Base-by-base conservation (phyloP, 805 yeast genomes). In the Saturnispora diversa region DNA sequence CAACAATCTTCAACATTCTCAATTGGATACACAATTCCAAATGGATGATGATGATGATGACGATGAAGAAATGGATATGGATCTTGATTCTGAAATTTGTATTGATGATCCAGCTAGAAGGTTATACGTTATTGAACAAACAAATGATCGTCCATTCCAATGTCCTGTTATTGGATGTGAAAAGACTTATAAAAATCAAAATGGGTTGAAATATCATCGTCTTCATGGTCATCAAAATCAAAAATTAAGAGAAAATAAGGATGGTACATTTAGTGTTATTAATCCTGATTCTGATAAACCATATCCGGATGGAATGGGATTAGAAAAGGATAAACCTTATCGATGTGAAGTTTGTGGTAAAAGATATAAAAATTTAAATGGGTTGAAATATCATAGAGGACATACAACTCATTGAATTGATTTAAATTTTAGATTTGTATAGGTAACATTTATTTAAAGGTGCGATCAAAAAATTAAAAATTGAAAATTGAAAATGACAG, bases 141-240 rank as follows among this genome's bases (percentile, higher is more conserved):
- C 84, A 44, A 96, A 88, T 51, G 84, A 86, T 59, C 80, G 92
- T 61, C 98, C 98, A 23, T 92, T 81, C 67, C 87, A 83, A 60
- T 92, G 98, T 66, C 98, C 97, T 0, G 98, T 92, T 32, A 84
- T 87, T 55, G 98, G 98, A 6, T 92, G 98, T 63, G 97, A 88
- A 53, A 92, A 92, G 68, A 88, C 90, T 22, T 92, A 92, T 63
- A 92, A 92, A 66, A 92, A 92, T 62, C 98, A 92, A 65, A 92
- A 92, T 58, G 98, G 98, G 13, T 70, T 92, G 56, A 92, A 92
- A 62, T 92, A 92, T 63, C 98, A 92, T 64, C 74, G 95, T 49
- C 67, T 83, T 43, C 98, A 90, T 60, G 98, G 98, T 30, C 98
- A 90, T 64, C 97, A 88, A 63, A 88, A 90, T 58, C 98, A 90